These are phyloP conservation scores for Dothideomycetes sp. DNA, from an alignment of 2,329 filamentous ascomycete genomes.

Conservation along the genomic window DNA sequence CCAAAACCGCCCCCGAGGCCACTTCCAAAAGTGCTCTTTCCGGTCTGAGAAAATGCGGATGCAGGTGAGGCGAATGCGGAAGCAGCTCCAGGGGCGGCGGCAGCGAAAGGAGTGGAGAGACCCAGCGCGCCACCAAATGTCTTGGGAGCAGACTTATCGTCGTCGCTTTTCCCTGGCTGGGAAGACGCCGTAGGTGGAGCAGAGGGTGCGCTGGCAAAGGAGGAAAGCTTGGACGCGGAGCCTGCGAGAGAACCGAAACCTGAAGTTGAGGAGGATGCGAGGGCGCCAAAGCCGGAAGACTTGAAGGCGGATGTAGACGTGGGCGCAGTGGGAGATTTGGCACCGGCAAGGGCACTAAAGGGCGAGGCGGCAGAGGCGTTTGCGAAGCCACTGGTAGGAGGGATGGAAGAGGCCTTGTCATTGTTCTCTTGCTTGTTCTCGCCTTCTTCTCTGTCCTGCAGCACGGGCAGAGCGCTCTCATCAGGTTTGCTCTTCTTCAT, in stretches of 20 bases:
- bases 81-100: constrained; percentile 14
- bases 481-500: constrained; percentile 34
- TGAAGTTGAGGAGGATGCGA: constrained; percentile 27
- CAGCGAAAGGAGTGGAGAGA: constrained; percentile 17
- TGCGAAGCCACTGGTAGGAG: constrained; percentile 30
- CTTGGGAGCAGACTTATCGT: constrained; percentile 4
- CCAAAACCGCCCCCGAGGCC: constrained; percentile 31
- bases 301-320: constrained; percentile 39
- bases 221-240: constrained; percentile 16
- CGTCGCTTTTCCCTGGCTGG: constrained; percentile 5
- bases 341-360: constrained; percentile 33
- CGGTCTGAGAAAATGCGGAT: constrained; percentile 24
- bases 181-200: constrained; percentile 1
- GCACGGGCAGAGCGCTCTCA: constrained; percentile 11
- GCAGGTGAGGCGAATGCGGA: constrained; percentile 21
- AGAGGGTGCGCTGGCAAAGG: constrained; percentile 17
- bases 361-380: constrained; percentile 36
- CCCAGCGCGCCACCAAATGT: constrained; percentile 30
- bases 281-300: constrained; percentile 33
- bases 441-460: constrained; percentile 9
- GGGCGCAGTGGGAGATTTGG: constrained; percentile 21
- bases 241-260: constrained; percentile 23
- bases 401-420: constrained; percentile 16
- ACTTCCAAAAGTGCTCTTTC: constrained; percentile 27
- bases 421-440: constrained; percentile 16